Base-by-base conservation (phyloP, 2,329 filamentous ascomycete species). In the Aureobasidium melanogenum region DNA sequence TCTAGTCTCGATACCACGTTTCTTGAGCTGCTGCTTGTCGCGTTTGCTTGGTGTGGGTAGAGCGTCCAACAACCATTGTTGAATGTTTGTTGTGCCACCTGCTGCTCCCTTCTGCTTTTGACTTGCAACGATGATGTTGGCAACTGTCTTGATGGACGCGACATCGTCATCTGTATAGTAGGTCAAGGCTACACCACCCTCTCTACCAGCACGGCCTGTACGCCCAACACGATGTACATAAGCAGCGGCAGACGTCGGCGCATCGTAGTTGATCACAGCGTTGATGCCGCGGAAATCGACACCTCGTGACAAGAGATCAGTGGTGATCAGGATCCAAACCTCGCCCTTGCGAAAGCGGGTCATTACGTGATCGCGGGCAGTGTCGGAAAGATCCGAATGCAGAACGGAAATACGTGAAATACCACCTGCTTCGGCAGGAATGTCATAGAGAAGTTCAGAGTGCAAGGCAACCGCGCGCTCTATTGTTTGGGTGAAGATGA, bases 91-190 rank as follows among this genome's bases (percentile, higher is more conserved):
- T 7, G 74, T 72, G 0, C 76, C 76, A 26, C 81, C 79, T 0
- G 77, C 80, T 8, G 74, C 72, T 0, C 76, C 77, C 5, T 80
- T 76, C 68, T 91, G 82, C 73, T 85, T 88, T 74, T 97, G 89
- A 66, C 88, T 91, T 24, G 85, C 84, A 0, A 88, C 84, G 65
- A 99, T 96, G 36, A 97, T 89, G 69, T 97, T 97, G 36, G 92
- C 94, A 30, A 99, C 89, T 65, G 86, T 89, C 77, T 93, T 96
- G 62, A 99, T 84, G 65, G 87, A 91, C 0, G 89, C 88, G 4
- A 97, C 88, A 70, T 99, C 94, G 64, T 97, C 94, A 72, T 94
- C 91, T 0, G 93, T 97, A 74, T 96, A 99, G 63, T 96, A 88
- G 0, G 94, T 99, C 1, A 99, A 88, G 0, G 91, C 92, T 3